Evolutionary conservation across 1,284 basidiomycete genomes (phyloP).

Genomic region (Rhodotorula mucilaginosa): DNA sequence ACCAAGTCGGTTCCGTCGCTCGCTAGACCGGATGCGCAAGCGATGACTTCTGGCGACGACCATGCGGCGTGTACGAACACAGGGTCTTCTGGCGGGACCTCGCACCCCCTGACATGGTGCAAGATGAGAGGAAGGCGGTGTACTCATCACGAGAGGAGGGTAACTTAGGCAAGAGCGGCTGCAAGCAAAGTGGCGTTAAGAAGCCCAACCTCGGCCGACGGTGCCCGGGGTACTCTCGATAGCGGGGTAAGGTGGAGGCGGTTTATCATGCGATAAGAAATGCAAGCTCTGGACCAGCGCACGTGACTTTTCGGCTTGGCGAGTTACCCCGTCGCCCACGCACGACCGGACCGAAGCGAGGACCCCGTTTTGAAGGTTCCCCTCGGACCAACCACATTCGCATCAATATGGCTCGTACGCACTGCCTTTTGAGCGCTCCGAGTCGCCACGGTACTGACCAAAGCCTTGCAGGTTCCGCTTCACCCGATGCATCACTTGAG

Average conservation of each 20-base stretch:
- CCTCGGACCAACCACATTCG: not conserved
- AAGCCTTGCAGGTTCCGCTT: not conserved
- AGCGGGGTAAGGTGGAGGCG: not conserved
- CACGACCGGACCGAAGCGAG: not conserved
- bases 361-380: not conserved
- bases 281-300: not conserved
- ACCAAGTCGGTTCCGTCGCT: too few species aligned
- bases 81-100: conserved; percentile 24
- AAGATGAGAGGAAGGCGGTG: conserved; percentile 6
- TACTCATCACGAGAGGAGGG: conserved; percentile 35
- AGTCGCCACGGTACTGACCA: not conserved
- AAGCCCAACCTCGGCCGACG: not conserved
- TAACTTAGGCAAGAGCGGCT: too few species aligned
- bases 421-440: not conserved
- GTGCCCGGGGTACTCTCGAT: not conserved
- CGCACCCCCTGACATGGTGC: not conserved
- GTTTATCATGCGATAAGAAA: not conserved
- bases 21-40: not conserved
- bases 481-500: not conserved
- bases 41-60: conserved; percentile 40
- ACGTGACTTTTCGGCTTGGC: too few species aligned
- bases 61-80: conserved; percentile 33
- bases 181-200: not conserved
- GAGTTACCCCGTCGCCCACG: too few species aligned
- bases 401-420: not conserved